A percentile compares a stretch with the other conserved stretches of the same genome.
Conservation (phyloP, 2,329 filamentous ascomycete species). For the Neofusicoccum sp. region DNA sequence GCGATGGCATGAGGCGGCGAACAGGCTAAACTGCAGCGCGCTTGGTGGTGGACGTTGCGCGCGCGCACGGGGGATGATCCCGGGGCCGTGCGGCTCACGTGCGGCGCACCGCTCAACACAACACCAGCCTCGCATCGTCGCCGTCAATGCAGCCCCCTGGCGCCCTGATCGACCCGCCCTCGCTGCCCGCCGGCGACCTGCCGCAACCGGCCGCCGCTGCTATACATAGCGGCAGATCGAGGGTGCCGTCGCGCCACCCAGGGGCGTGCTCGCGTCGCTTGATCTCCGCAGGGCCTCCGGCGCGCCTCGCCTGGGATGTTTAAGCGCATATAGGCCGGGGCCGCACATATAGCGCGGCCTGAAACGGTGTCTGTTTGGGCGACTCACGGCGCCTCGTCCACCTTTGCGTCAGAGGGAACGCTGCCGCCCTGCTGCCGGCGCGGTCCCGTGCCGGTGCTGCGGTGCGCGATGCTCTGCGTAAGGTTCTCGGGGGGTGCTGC, state of each 20-base stretch:
- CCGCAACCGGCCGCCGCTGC: constrained; percentile 12
- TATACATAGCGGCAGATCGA: constrained; percentile 17
- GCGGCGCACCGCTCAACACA: neutral
- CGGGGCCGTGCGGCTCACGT: constrained; percentile 7
- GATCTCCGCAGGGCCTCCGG: constrained; percentile 7
- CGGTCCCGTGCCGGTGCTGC: constrained; percentile 17
- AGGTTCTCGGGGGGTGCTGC: neutral
- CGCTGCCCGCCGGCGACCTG: neutral
- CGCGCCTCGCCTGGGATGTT: constrained; percentile 31
- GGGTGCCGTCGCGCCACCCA: constrained; percentile 9
- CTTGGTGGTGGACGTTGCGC: neutral
- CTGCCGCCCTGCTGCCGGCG: neutral
- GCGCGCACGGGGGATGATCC: neutral
- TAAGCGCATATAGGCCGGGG: constrained; percentile 43
- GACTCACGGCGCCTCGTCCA: constrained; percentile 37
- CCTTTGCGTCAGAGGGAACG: constrained; percentile 36
- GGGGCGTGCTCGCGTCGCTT: constrained; percentile 13
- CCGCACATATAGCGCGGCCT: constrained; percentile 34
- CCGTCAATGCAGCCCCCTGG: neutral
- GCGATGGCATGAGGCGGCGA: neutral
- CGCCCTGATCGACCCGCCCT: constrained; percentile 16
- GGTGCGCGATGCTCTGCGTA: constrained; percentile 21
- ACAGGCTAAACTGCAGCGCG: neutral
- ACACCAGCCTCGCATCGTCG: constrained; percentile 4
- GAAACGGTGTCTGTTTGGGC: constrained; percentile 45